Conservation (phyloP, 2,329 filamentous ascomycete genomes). For the Mycosphaerella sp. region DNA sequence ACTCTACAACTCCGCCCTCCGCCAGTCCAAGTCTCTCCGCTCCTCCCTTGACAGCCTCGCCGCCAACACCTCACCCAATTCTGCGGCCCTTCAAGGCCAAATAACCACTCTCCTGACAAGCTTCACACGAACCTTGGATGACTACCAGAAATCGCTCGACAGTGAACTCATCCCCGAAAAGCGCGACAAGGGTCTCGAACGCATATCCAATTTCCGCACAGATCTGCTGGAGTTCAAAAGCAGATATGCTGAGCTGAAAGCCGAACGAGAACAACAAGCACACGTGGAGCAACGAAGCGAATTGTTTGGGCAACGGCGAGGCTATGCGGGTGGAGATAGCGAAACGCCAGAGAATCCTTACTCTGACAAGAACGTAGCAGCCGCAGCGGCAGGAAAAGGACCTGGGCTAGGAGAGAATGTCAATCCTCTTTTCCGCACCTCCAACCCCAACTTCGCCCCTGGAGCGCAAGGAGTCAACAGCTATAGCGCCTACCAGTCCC, state of each 20-base stretch:
- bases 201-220: conserved; percentile 74
- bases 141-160: conserved; percentile 78
- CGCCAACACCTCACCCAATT: conserved; percentile 53
- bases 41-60: conserved; percentile 68
- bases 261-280: conserved; percentile 61
- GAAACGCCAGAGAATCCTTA: conserved; percentile 87
- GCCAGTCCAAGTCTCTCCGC: conserved; percentile 74
- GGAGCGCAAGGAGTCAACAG: conserved; percentile 35
- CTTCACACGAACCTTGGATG: conserved; percentile 84
- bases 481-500: conserved; percentile 36
- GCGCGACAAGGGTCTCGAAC: conserved; percentile 81
- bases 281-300: conserved; percentile 57
- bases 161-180: conserved; percentile 88
- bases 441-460: conserved; percentile 34
- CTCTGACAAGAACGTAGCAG: conserved; percentile 49
- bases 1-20: conserved; percentile 77
- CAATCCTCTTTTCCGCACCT: conserved; percentile 35
- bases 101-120: conserved; percentile 72
- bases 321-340: conserved; percentile 53
- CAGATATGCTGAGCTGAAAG: conserved; percentile 71
- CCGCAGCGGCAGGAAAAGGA: conserved; percentile 12
- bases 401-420: conserved; percentile 28
- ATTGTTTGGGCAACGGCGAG: conserved; percentile 69
- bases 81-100: conserved; percentile 53
- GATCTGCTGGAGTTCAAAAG: conserved; percentile 75